Evolutionary conservation across 1,284 basidiomycete genomes (phyloP), one percentile per base, ranked within the genome.

Genomic region (Thelephora terrestris): DNA sequence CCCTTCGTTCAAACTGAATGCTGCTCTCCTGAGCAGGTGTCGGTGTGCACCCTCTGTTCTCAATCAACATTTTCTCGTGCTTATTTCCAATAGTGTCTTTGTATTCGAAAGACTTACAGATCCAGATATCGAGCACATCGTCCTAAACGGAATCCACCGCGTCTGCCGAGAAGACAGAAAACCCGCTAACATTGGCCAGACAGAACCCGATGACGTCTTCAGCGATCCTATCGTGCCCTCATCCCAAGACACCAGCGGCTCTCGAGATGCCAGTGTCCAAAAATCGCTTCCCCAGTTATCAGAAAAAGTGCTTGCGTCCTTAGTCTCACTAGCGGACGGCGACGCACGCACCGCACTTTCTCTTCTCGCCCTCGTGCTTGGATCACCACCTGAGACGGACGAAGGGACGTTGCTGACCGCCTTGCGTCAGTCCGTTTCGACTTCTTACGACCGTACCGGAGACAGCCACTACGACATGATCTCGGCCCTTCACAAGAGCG

Each of bases 391-490:
- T 10, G 56, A 60, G 17, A 63, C 65, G 1, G 56, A 63, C 12
- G 74, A 79, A 55, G 58, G 61, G n/a, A 59, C 61, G n/a, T 60
- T 84, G 12, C 63, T 82, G 32, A 53, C 61, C 16, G 66, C 70
- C 24, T 63, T 85, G 43, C 74, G 75, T 48, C 68, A 66, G 45
- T 79, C 77, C 23, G 76, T 81, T 3, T 73, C 75, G 5, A 73
- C 73, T 7, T 73, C 75, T 12, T 91, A 89, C 58, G 85, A 91
- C 60, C 74, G 87, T 42, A 78, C 75, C 2, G 85, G 86, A 2
- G 89, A 91, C 53, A 74, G 76, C 56, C 76, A 77, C 53, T 94
- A 92, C 63, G 88, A 94, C 61, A 83, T 91, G 73, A 94, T 95
- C 55, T 85, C 80, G 25, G 91, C 91, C 5, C 65, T 91, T 55